phyloP scores from a whole-genome alignment of 1,139 yeast species.

The Magnusiomyces suaveolens region DNA sequence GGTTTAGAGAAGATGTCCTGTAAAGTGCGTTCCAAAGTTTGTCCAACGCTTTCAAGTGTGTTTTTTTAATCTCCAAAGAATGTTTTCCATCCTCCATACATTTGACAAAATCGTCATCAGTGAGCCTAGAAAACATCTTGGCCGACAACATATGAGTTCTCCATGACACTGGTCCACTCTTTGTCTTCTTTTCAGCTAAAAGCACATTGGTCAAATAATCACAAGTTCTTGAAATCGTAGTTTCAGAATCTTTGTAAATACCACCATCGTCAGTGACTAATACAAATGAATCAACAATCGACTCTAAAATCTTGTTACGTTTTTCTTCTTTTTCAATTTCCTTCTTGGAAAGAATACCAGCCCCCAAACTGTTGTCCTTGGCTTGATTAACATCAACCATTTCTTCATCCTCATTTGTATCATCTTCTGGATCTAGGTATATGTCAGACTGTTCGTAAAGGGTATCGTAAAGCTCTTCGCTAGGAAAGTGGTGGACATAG shows the following conservation, averaged over 20 bases:
- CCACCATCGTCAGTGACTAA: conserved; percentile 1
- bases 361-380: conserved; percentile 4
- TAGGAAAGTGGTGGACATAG: conserved; percentile 24
- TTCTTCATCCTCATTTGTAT: conserved; percentile 20
- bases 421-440: conserved; percentile 18
- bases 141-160: conserved; percentile 40
- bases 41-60: conserved; percentile 18
- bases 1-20: conserved; percentile 34
- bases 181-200: not conserved
- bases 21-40: conserved; percentile 29
- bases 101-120: not conserved
- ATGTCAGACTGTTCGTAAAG: conserved; percentile 30
- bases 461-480: conserved; percentile 29
- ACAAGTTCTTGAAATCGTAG: not conserved
- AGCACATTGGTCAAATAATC: not conserved
- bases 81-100: conserved; percentile 13
- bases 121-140: not conserved
- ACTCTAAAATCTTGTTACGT: conserved; percentile 29
- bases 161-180: conserved; percentile 40
- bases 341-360: conserved; percentile 1
- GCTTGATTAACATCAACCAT: conserved; percentile 14
- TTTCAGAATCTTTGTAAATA: conserved; percentile 3
- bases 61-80: conserved; percentile 25
- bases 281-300: conserved; percentile 21
- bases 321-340: conserved; percentile 34